phyloP scores from a whole-genome alignment of 1,284 basidiomycete species.

The Chalciporus piperatoides region DNA sequence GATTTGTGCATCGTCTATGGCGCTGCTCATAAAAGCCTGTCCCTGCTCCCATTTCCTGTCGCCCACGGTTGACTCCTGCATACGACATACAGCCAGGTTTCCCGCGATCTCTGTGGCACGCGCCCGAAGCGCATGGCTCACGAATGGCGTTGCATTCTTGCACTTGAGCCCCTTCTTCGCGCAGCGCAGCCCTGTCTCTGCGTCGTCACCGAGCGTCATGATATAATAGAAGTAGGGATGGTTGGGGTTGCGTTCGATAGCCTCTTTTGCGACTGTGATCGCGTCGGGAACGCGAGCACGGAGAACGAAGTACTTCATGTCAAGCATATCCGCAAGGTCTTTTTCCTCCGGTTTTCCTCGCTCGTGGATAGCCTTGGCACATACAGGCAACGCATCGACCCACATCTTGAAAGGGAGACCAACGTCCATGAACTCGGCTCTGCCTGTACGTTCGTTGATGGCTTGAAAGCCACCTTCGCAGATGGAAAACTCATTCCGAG shows the following conservation, averaged over 20 bases:
- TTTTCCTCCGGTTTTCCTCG: constrained; percentile 37
- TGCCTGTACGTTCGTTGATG: constrained; percentile 41
- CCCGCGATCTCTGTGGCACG: constrained; percentile 56
- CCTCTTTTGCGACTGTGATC: constrained; percentile 39
- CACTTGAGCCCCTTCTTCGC: constrained; percentile 55
- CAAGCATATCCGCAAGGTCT: constrained; percentile 53
- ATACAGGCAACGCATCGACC: constrained; percentile 49
- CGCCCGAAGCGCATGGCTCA: constrained; percentile 51
- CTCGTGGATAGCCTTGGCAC: constrained; percentile 47
- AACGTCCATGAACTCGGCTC: constrained; percentile 35
- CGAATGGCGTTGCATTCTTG: constrained; percentile 41
- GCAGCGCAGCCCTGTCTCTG: constrained; percentile 32
- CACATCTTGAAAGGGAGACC: constrained; percentile 56
- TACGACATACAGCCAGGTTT: constrained; percentile 43
- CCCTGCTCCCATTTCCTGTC: constrained; percentile 52
- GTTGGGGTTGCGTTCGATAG: constrained; percentile 47
- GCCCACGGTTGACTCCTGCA: constrained; percentile 40
- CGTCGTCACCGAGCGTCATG: constrained; percentile 42
- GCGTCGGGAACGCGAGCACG: constrained; percentile 41
- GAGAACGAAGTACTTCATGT: constrained; percentile 53
- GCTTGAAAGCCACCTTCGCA: constrained; percentile 48
- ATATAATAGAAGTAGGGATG: constrained; percentile 55
- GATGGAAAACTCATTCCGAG: constrained; percentile 55
- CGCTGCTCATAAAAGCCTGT: constrained; percentile 51
- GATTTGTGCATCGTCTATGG: constrained; percentile 53